phyloP scores from a whole-genome alignment of 352 stramenopile genomes.

The Phytophthora europaea region DNA sequence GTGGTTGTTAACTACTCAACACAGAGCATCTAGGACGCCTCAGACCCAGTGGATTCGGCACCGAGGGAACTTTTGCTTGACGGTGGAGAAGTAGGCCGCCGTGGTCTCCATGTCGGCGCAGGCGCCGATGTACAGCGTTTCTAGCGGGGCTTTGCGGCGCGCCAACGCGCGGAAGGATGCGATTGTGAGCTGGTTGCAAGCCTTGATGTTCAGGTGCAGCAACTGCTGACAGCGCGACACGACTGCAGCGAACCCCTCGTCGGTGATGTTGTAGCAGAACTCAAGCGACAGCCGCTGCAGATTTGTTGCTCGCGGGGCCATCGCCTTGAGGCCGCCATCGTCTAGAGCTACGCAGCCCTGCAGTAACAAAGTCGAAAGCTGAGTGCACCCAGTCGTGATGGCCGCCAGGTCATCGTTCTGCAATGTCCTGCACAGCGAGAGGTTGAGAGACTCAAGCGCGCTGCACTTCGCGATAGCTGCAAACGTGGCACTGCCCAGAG shows the following conservation, averaged over 20 bases:
- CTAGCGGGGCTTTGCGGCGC: slow-evolving; percentile 44
- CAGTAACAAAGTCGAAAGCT: slow-evolving; percentile 60
- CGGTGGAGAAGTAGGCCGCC: slow-evolving; percentile 59
- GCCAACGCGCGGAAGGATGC: slow-evolving; percentile 64
- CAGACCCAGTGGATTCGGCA: slow-evolving; percentile 79
- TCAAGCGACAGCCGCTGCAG: slow-evolving; percentile 83
- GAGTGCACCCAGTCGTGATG: slow-evolving; percentile 54
- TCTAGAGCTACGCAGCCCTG: slow-evolving; percentile 77
- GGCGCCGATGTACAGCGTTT: slow-evolving; percentile 73
- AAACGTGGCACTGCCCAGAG: slow-evolving; percentile 68
- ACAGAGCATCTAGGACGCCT: slow-evolving; percentile 27
- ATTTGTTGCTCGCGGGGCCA: slow-evolving; percentile 44
- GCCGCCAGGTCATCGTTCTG: slow-evolving; percentile 59
- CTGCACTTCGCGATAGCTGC: slow-evolving; percentile 61
- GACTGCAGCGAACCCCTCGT: slow-evolving; percentile 66
- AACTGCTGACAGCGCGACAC: slow-evolving; percentile 62
- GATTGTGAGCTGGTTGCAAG: slow-evolving; percentile 84
- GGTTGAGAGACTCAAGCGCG: slow-evolving; percentile 66
- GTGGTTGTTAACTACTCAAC: slow-evolving; percentile 22
- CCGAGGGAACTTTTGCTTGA: slow-evolving; percentile 73
- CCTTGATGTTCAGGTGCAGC: slow-evolving; percentile 86
- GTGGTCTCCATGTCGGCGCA: slow-evolving; percentile 78
- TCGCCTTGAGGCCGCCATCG: slow-evolving; percentile 57
- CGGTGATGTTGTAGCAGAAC: slow-evolving; percentile 91
- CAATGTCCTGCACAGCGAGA: slow-evolving; percentile 82